Evolutionary conservation across 2,329 filamentous ascomycete species (phyloP), one percentile per base, ranked within the genome.

Genomic region (Exophiala lecanii-corni): DNA sequence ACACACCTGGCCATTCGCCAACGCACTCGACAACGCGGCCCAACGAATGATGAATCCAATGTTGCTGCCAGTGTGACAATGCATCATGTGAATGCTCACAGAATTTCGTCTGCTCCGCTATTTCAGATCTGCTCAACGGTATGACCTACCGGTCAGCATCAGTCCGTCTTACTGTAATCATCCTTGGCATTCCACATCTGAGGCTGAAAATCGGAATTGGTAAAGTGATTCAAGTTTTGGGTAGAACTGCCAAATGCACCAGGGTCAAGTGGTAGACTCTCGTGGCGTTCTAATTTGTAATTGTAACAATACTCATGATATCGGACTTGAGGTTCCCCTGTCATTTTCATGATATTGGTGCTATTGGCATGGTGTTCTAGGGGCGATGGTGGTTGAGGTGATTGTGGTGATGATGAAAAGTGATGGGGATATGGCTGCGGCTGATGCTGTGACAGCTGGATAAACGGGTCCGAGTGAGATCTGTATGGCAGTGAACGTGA

Each of bases 191-290:
- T 64, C 62, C 64, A 71, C 44, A 69, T 66, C 23, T 66, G 64
- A 10, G 68, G 68, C 46, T 72, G 61, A 43, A 72, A 69, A 41
- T 71, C 60, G 21, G 63, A 57, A 48, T 72, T 67, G 41, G 67
- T 62, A 54, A 70, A 70, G 55, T 72, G 65, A 33, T 68, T 65
- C 49, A 67, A 64, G 50, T 69, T 68, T 58, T 66, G 64, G 6
- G 66, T 62, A 9, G 66, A 70, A 47, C 67, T 50, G 28, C 43
- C 44, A 38, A 50, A 52, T 4, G 47, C 31, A 9, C 32, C 50
- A 9, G 40, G 34, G 38, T 52, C 43, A 7, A 52, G 25, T 7
- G 34, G 30, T 17, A 35, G n/a, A 26, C 43, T 52, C 23, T 52
- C 41, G 20, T 47, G 44, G 9, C 37, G 34, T 16, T 45, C 30